phyloP scores from a whole-genome alignment of 2,329 filamentous ascomycete genomes.

The Diplodia corticola region DNA sequence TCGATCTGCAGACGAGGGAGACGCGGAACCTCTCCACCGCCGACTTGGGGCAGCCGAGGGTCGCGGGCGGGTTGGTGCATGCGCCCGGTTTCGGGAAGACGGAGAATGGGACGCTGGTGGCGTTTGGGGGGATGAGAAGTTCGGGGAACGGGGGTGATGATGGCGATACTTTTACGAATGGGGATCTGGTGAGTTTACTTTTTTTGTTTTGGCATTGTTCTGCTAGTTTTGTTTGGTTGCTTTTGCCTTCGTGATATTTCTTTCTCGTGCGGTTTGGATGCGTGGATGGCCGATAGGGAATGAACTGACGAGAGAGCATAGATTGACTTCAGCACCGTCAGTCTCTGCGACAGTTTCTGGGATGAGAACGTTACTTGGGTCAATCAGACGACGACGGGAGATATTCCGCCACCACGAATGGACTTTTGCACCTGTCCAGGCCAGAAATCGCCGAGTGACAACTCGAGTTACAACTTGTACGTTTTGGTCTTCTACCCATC shows the following conservation, averaged over 20 bases:
- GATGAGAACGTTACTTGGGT: constrained; percentile 40
- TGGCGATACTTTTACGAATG: constrained; percentile 9
- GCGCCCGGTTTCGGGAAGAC: neutral
- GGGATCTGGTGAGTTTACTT: neutral
- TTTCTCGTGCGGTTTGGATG: too few species aligned
- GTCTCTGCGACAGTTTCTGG: neutral
- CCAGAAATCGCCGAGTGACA: constrained; percentile 45
- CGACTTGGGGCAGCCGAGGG: neutral
- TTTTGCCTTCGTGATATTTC: too few species aligned
- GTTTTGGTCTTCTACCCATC: neutral
- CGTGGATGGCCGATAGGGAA: too few species aligned
- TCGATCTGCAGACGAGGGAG: neutral
- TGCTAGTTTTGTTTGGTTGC: neutral
- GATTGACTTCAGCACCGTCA: constrained; percentile 11
- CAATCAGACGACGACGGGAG: constrained; percentile 44
- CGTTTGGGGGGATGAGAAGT: constrained; percentile 6
- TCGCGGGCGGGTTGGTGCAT: neutral
- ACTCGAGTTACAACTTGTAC: constrained; percentile 50
- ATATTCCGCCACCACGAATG: constrained; percentile 44
- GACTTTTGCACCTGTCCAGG: constrained; percentile 45
- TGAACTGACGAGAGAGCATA: neutral
- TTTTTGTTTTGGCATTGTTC: too few species aligned
- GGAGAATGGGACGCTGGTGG: neutral
- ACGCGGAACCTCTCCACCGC: constrained; percentile 2
- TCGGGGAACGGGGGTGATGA: neutral